Evolutionary conservation across 371 early-diverging fungal genomes (phyloP).

Genomic region (Mucor velutinosus): DNA sequence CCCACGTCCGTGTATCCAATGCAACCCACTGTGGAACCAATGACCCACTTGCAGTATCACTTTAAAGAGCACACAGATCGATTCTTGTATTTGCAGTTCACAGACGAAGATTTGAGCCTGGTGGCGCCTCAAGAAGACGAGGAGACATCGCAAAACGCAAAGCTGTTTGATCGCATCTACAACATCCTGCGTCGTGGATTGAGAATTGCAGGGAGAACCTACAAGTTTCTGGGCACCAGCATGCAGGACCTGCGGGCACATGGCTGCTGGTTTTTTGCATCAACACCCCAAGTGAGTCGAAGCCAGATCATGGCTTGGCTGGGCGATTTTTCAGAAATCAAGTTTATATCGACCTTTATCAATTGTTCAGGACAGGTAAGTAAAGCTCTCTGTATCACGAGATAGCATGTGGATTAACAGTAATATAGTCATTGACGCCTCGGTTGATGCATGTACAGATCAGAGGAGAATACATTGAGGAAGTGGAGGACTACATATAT

Average conservation of each 20-base stretch:
- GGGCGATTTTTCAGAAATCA: slow-evolving; percentile 68
- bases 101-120: slow-evolving; percentile 61
- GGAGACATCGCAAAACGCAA: slow-evolving; percentile 18
- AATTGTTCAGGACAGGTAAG: slow-evolving; percentile 66
- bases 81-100: slow-evolving; percentile 72
- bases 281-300: slow-evolving; percentile 32
- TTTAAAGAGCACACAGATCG: slow-evolving; percentile 50
- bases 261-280: slow-evolving; percentile 73
- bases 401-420: too few relatives aligned
- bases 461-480: slow-evolving; percentile 26
- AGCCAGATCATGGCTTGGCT: slow-evolving; percentile 59
- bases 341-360: slow-evolving; percentile 61
- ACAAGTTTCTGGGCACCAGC: slow-evolving; percentile 74
- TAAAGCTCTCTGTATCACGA: not conserved
- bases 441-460: slow-evolving; percentile 9
- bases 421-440: not conserved
- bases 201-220: slow-evolving; percentile 53
- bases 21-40: slow-evolving; percentile 55
- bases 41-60: slow-evolving; percentile 64
- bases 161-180: slow-evolving; percentile 48
- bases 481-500: slow-evolving; percentile 55
- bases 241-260: slow-evolving; percentile 65
- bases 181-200: slow-evolving; percentile 56
- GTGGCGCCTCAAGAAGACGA: slow-evolving; percentile 22
- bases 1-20: slow-evolving; percentile 60